Percentiles rank a stretch among this genome's conserved stretches.
phyloP scores from a whole-genome alignment of 495 filamentous ascomycete genomes.

The Elaphomyces granulatus region DNA sequence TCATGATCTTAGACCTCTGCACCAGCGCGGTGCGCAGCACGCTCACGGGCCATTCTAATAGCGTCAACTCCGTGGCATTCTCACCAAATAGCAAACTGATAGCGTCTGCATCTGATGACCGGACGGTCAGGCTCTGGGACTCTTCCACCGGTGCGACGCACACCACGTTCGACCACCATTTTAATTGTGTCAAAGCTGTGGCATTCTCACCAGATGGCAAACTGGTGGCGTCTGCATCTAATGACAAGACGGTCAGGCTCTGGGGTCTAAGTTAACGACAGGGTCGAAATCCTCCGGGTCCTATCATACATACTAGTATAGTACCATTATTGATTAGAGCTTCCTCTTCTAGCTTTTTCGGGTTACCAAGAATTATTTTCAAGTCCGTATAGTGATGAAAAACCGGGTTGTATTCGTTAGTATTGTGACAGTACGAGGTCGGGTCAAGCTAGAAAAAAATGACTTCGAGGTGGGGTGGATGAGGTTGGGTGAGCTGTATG shows the following conservation, averaged over 20 bases:
- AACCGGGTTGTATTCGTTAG: no score
- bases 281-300: no score
- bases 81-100: conserved; percentile 2
- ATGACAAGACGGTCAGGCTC: conserved; percentile 1
- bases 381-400: no score
- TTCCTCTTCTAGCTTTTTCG: no score
- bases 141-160: background rate
- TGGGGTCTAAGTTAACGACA: no score
- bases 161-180: conserved; percentile 9
- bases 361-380: no score
- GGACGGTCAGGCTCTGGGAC: conserved; percentile 4
- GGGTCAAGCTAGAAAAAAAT: no score
- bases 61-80: background rate
- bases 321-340: no score
- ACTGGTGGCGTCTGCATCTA: conserved; percentile 6
- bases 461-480: no score
- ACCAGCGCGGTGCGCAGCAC: conserved; percentile 2
- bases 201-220: conserved; percentile 13
- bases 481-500: no score
- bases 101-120: conserved; percentile 1
- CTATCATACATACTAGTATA: no score
- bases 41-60: conserved; percentile 4
- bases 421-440: no score
- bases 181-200: conserved; percentile 4
- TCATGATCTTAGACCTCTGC: conserved; percentile 4